A percentile compares a stretch with the other conserved stretches of the same genome.
Evolutionary conservation across 305 asterid genomes (phyloP).

Genomic region (Fraxinus baroniana): DNA sequence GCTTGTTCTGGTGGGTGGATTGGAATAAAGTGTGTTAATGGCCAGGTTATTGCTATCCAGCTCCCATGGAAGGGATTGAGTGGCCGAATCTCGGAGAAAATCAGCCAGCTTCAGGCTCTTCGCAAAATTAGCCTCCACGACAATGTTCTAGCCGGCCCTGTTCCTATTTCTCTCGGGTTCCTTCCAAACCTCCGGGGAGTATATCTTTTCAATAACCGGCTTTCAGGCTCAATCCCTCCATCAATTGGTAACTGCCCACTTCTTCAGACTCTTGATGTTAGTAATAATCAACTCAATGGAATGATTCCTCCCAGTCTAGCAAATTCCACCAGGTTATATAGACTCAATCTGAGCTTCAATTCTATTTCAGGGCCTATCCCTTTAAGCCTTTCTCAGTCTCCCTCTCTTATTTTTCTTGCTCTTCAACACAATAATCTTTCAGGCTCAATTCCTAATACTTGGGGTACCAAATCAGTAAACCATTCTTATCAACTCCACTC

Average conservation of each 20-base stretch:
- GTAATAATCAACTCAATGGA: conserved; percentile 68
- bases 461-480: conserved; percentile 37
- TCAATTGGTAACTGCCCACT: conserved; percentile 57
- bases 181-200: conserved; percentile 72
- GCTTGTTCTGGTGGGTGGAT: conserved; percentile 75
- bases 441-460: conserved; percentile 55
- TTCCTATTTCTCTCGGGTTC: conserved; percentile 58
- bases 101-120: conserved; percentile 67
- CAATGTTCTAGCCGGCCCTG: conserved; percentile 57
- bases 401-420: conserved; percentile 70
- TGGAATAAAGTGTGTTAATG: conserved; percentile 78
- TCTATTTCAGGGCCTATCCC: conserved; percentile 70
- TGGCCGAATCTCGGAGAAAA: conserved; percentile 68
- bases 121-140: conserved; percentile 82
- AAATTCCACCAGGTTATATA: conserved; percentile 57
- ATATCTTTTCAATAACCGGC: conserved; percentile 74
- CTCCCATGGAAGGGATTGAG: conserved; percentile 76
- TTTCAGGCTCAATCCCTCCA: conserved; percentile 74
- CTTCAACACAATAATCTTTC: conserved; percentile 66
- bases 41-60: conserved; percentile 68
- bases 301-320: conserved; percentile 56
- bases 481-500: conserved; percentile 44
- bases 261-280: conserved; percentile 77
- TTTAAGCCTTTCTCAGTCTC: conserved; percentile 47
- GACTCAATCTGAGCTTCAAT: conserved; percentile 76